Conservation (phyloP, 805 yeast genomes). For the Starmerella asiatica region DNA sequence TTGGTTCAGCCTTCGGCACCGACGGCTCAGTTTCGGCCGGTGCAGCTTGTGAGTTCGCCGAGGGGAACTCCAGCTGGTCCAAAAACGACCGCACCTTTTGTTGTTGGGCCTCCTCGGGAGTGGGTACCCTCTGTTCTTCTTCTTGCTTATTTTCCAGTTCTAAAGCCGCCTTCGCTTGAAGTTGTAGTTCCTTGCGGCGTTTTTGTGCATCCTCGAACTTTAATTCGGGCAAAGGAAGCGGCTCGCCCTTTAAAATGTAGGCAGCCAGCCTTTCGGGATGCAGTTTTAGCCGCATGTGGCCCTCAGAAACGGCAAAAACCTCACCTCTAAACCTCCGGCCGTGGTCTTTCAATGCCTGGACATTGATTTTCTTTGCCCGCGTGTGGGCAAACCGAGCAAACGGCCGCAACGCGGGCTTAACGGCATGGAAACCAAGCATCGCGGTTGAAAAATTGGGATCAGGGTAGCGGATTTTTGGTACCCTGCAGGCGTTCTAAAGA, state of each 20-base stretch:
- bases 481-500: no score
- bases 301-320: slow-evolving; percentile 60
- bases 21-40: background rate
- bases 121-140: background rate
- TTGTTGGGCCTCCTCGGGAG: background rate
- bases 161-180: slow-evolving; percentile 3
- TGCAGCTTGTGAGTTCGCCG: background rate
- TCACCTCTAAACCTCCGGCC: slow-evolving; percentile 59
- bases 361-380: slow-evolving; percentile 33
- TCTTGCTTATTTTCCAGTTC: slow-evolving; percentile 3
- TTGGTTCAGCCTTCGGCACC: background rate
- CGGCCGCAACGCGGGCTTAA: background rate
- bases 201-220: slow-evolving; percentile 8
- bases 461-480: no score
- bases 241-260: slow-evolving; percentile 36
- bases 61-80: slow-evolving; percentile 18
- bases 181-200: slow-evolving; percentile 4
- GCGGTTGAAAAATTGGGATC: no score
- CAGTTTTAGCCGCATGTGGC: slow-evolving; percentile 66
- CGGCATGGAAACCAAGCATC: no score
- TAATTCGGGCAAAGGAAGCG: slow-evolving; percentile 21
- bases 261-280: slow-evolving; percentile 63
- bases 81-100: slow-evolving; percentile 13
- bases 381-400: slow-evolving; percentile 16
- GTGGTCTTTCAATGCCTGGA: slow-evolving; percentile 62